Evolutionary conservation across 1,284 basidiomycete genomes (phyloP), one percentile per base, ranked within the genome.

Genomic region (Exsudoporus floridanus): DNA sequence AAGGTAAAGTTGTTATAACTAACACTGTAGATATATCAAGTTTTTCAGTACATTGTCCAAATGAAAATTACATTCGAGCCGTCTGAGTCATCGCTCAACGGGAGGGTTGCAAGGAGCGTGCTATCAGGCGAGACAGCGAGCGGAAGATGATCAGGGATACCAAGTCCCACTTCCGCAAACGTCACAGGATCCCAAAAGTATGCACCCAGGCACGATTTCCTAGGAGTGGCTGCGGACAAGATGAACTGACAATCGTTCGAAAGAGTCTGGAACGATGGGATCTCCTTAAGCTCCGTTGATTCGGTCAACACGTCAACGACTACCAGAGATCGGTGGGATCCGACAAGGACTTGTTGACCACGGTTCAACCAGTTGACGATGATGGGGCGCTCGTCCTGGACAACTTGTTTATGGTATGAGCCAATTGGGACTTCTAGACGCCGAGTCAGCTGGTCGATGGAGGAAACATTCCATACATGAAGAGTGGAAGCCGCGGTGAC

Each of bases 151-250:
- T 5, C 7, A 12, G 38, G 27, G 12, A 40, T 44, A 40, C 3
- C 5, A 16, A 21, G 19, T 27, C 18, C 44, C 8, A 36, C 0
- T 41, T 57, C 36, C 14, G 30, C 16, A 21, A 52, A 55, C 7
- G 39, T 45, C 33, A 25, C 14, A 21, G 46, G 28, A 30, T 52
- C 28, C 54, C 41, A 45, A 44, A 56, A 36, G 23, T 45, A 56
- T 28, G 28, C 2, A 19, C 39, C 55, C 34, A 46, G 30, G 27
- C 28, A 27, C 12, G 33, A 18, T 23, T 34, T 16, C 14, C 21
- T 34, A 10, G 34, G 18, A 13, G 25, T 18, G 27, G 28, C 38
- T 4, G n/a, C 16, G 16, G 44, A 40, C 44, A 44, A n/a, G 31
- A 43, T 39, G 21, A 33, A 56, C 14, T 27, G 18, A 14, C 27